phyloP scores from a whole-genome alignment of 306 rosid species.

The Vigna trinervia region DNA sequence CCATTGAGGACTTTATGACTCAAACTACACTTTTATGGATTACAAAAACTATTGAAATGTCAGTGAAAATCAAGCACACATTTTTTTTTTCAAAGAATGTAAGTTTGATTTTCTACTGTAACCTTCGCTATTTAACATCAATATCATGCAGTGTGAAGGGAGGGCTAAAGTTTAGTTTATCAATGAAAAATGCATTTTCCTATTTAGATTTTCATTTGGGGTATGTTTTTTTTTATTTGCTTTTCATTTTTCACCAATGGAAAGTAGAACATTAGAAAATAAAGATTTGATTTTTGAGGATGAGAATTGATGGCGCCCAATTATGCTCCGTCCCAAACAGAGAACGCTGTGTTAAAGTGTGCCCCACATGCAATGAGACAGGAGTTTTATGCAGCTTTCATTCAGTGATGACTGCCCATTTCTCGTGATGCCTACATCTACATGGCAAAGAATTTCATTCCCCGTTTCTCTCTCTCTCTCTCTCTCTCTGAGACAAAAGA shows the following conservation, averaged over 20 bases:
- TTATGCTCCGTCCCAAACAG: constrained; percentile 30
- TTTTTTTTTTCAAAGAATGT: neutral
- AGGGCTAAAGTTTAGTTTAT: neutral
- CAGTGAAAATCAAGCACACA: neutral
- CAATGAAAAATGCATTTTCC: neutral
- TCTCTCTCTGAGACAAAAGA: constrained; percentile 47
- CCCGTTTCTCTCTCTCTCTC: constrained; percentile 35
- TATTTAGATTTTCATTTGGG: neutral
- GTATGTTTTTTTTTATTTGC: neutral
- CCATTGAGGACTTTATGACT: neutral
- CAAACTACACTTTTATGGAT: neutral
- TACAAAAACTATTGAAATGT: neutral
- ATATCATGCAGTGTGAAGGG: neutral
- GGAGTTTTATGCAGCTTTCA: constrained; percentile 60
- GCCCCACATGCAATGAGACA: constrained; percentile 53
- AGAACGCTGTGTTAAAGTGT: constrained; percentile 25
- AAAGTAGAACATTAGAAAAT: constrained; percentile 9
- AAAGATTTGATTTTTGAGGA: constrained; percentile 32
- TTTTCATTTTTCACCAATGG: neutral
- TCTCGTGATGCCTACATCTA: constrained; percentile 68
- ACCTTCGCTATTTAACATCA: neutral
- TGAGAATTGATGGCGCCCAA: constrained; percentile 27
- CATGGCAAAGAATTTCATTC: constrained; percentile 49
- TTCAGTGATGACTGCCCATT: constrained; percentile 66
- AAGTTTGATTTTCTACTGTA: neutral